A percentile compares a stretch with the other conserved stretches of the same genome.
phyloP scores from a whole-genome alignment of 441 rosid species.

The Pelargonium hybrid region DNA sequence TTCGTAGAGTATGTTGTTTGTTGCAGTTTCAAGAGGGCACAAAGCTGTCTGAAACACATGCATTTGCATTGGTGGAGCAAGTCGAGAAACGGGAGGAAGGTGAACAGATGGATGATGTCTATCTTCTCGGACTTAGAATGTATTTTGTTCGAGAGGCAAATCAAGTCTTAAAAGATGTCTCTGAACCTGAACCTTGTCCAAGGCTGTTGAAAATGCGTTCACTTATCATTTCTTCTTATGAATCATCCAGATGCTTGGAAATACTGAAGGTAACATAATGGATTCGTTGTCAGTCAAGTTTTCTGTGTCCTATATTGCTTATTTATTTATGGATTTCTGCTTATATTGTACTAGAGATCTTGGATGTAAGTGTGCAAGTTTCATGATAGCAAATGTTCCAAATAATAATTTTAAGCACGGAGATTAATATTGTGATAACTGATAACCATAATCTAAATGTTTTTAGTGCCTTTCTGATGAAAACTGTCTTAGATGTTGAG shows the following conservation, averaged over 20 bases:
- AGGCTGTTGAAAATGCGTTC: conserved; percentile 53
- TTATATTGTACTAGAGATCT: neutral
- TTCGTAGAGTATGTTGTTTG: conserved; percentile 11
- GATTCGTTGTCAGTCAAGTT: neutral
- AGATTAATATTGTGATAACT: neutral
- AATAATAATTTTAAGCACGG: neutral
- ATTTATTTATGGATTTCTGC: neutral
- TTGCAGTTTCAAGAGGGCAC: conserved; percentile 50
- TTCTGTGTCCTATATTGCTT: neutral
- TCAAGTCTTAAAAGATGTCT: conserved; percentile 33
- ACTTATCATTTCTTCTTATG: conserved; percentile 44
- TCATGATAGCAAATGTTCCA: neutral
- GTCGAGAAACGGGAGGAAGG: conserved; percentile 28
- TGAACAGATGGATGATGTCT: conserved; percentile 10
- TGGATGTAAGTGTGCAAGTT: neutral
- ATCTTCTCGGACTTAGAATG: conserved; percentile 70
- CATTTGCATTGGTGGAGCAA: conserved; percentile 86
- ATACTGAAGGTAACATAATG: conserved; percentile 51
- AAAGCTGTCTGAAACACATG: conserved; percentile 57
- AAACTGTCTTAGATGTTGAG: neutral
- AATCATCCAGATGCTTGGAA: conserved; percentile 41
- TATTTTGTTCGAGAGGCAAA: conserved; percentile 59
- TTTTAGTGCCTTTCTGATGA: neutral
- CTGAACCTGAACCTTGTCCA: conserved; percentile 33
- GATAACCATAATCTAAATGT: neutral